These are phyloP conservation scores for Cercospora zeina DNA, from an alignment of 2,329 filamentous ascomycete genomes.

Conservation along the genomic window DNA sequence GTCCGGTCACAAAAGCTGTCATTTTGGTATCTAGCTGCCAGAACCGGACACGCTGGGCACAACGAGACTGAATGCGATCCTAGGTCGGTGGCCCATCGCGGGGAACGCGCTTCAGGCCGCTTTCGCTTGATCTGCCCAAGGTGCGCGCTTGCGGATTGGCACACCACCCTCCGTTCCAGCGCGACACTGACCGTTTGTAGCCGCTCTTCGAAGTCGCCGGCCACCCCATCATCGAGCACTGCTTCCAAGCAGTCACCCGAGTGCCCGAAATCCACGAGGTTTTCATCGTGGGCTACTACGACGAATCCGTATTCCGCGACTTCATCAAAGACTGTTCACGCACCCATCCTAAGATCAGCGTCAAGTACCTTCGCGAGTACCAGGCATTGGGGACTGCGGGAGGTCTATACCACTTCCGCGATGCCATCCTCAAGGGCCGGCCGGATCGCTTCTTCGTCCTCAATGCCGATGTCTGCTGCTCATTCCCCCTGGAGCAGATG, in stretches of 20 bases:
- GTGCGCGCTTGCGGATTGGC: slow-evolving; percentile 48
- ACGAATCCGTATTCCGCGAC: slow-evolving; percentile 93
- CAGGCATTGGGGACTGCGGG: slow-evolving; percentile 93
- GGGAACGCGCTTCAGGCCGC: slow-evolving; percentile 90
- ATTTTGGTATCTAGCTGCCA: slow-evolving; percentile 68
- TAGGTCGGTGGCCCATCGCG: slow-evolving; percentile 93
- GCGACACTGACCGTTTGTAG: slow-evolving; percentile 47
- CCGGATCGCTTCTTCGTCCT: slow-evolving; percentile 96
- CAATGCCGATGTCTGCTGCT: slow-evolving; percentile 98
- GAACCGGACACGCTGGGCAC: background rate
- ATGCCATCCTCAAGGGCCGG: slow-evolving; percentile 93
- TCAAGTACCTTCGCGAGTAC: slow-evolving; percentile 97
- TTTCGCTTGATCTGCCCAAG: slow-evolving; percentile 95
- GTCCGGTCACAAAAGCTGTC: slow-evolving; percentile 81
- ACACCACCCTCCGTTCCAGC: background rate
- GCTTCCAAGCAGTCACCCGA: slow-evolving; percentile 85
- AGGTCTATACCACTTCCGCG: slow-evolving; percentile 97
- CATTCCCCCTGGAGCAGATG: slow-evolving; percentile 95
- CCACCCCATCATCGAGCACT: slow-evolving; percentile 98
- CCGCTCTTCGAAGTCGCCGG: slow-evolving; percentile 98
- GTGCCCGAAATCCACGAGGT: slow-evolving; percentile 93
- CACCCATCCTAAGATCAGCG: slow-evolving; percentile 82
- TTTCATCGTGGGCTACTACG: slow-evolving; percentile 98
- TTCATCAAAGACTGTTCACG: slow-evolving; percentile 90
- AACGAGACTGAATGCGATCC: slow-evolving; percentile 5